Evolutionary conservation across 2,329 filamentous ascomycete species (phyloP), one percentile per base, ranked within the genome.

Genomic region (Apiospora rasikravindrae): DNA sequence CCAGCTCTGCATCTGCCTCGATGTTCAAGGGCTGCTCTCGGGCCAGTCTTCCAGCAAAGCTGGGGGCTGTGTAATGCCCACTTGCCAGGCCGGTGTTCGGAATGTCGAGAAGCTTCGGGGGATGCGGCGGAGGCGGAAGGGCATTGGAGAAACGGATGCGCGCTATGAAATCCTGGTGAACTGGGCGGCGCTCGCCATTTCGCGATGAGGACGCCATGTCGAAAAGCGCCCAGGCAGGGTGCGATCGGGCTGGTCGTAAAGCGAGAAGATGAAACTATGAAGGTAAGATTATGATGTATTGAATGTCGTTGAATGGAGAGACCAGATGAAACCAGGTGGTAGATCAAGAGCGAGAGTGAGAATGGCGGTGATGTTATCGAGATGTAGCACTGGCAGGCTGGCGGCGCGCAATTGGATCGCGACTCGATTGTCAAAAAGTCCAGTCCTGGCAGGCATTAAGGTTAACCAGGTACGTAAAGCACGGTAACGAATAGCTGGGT

Each of bases 81-180:
- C 91, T 93, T 53, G 93, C 89, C 22, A 98, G 89, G 57, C 96
- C 96, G 71, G 94, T 96, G 78, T 97, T 98, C 14, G 96, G 96
- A 73, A 99, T 98, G 76, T 98, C 94, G 77, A 99, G 93, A 74
- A 99, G 92, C 87, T 99, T 99, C 0, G 96, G 96, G 0, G 96
- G 95, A 80, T 95, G 95, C 71, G 96, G 94, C 71, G 96, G 96
- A 75, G 96, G 95, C 75, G 96, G 96, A 22, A 99, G 91, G 77
- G 94, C 92, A 90, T 99, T 99, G 79, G 94, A 95, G 83, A 97
- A 99, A 83, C 96, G 91, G 80, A 98, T 94, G 78, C 95, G 93
- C 75, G 95, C 96, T 81, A 99, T 98, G 84, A 98, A 98, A 84
- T 99, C 96, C 84, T 99, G 96, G 81, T 97, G 94, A 78, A 91